These are phyloP conservation scores for Aurantiochytrium sp. DNA, from an alignment of 108 stramenopile genomes.

Conservation along the genomic window DNA sequence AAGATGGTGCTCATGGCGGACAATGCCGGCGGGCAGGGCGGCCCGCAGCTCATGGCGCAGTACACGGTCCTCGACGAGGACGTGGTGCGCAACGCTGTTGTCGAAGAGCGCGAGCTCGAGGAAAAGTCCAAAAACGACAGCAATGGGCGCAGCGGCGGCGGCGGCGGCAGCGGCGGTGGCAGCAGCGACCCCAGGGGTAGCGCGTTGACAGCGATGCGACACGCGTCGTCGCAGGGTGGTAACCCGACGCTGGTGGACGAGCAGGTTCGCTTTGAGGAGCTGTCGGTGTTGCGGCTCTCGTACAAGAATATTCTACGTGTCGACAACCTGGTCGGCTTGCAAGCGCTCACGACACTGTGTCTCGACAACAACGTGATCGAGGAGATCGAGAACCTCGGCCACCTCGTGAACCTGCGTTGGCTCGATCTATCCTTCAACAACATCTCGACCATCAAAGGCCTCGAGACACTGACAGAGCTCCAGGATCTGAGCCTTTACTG, in stretches of 20 bases:
- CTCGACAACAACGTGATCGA: slow-evolving; percentile 65
- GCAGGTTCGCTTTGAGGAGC: slow-evolving; percentile 16
- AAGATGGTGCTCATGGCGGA: neutral
- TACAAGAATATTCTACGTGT: slow-evolving; percentile 58
- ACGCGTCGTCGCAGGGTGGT: neutral
- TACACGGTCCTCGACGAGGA: slow-evolving; percentile 4
- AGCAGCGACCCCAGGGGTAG: neutral
- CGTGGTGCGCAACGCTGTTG: neutral
- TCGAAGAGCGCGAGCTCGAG: slow-evolving; percentile 17
- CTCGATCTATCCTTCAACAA: slow-evolving; percentile 63
- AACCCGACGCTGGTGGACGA: neutral
- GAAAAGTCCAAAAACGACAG: neutral
- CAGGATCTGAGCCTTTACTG: slow-evolving; percentile 54
- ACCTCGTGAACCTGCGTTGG: slow-evolving; percentile 57
- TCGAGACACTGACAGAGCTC: slow-evolving; percentile 51
- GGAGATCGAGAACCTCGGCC: slow-evolving; percentile 47
- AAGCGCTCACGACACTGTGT: slow-evolving; percentile 55
- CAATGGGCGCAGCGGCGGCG: neutral
- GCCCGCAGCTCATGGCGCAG: neutral
- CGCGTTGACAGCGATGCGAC: neutral
- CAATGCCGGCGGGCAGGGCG: neutral
- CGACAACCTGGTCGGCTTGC: slow-evolving; percentile 60
- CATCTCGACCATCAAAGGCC: slow-evolving; percentile 54
- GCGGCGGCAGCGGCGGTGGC: neutral
- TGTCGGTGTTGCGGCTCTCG: slow-evolving; percentile 42